These are phyloP conservation scores for Microsporum audouinii DNA, from an alignment of 2,329 filamentous ascomycete genomes.

Conservation along the genomic window DNA sequence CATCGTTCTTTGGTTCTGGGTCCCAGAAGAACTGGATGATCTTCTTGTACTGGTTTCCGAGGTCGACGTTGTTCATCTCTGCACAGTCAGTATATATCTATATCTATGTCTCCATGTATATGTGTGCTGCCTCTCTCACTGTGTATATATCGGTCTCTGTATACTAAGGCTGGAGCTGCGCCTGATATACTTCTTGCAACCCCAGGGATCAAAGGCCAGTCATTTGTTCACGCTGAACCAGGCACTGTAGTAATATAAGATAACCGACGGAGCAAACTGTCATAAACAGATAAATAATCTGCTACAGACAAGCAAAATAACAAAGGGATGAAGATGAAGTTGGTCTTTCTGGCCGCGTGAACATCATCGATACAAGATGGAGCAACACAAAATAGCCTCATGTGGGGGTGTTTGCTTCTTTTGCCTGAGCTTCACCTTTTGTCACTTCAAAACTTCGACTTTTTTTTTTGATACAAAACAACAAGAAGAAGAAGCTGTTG, in stretches of 20 bases:
- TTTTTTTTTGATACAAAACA: not conserved
- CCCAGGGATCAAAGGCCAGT: not conserved
- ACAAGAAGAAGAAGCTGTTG: not conserved
- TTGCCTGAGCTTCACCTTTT: not conserved
- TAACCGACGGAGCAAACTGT: no score
- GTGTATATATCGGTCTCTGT: no score
- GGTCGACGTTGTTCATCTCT: constrained; percentile 55
- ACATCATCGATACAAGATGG: not conserved
- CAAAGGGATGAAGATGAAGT: not conserved
- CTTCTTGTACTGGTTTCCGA: constrained; percentile 52
- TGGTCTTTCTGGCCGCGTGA: not conserved
- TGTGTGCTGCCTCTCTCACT: no score
- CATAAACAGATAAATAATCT: no score
- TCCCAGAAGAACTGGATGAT: constrained; percentile 91
- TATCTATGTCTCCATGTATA: no score
- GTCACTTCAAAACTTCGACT: not conserved
- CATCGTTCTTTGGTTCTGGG: constrained; percentile 72
- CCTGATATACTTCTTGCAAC: no score
- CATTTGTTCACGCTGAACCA: not conserved
- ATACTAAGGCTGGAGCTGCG: no score
- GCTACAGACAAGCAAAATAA: not conserved
- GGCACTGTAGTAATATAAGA: no score
- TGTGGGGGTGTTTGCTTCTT: constrained; percentile 5
- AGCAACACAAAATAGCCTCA: not conserved
- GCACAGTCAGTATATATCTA: not conserved